These are phyloP conservation scores for Leptographium flavum DNA, from an alignment of 2,329 filamentous ascomycete species.

Conservation along the genomic window DNA sequence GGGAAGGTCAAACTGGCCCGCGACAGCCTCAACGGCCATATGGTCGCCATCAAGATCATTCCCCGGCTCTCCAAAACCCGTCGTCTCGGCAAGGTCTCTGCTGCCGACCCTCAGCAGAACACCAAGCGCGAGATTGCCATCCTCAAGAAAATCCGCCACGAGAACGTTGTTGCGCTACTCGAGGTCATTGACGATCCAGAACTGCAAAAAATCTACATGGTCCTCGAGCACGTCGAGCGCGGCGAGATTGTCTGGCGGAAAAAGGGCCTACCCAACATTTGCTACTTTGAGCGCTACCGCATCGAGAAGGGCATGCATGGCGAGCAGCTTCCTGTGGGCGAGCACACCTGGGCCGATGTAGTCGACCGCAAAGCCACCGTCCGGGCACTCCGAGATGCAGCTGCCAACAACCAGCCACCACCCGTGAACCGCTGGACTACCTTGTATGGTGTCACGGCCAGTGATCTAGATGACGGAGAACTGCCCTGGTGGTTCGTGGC, in stretches of 20 bases:
- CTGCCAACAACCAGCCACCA: conserved; percentile 32
- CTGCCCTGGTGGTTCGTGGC: conserved; percentile 20
- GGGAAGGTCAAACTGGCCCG: conserved; percentile 94
- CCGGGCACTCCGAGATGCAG: conserved; percentile 38
- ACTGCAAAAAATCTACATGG: conserved; percentile 95
- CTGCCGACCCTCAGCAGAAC: conserved; percentile 54
- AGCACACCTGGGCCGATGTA: conserved; percentile 45
- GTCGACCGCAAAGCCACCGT: conserved; percentile 43
- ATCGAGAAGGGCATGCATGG: conserved; percentile 58
- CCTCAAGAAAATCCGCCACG: conserved; percentile 91
- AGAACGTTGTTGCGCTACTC: conserved; percentile 88
- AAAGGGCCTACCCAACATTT: conserved; percentile 72
- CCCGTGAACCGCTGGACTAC: conserved; percentile 67
- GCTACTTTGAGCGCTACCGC: conserved; percentile 65
- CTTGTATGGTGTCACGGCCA: conserved; percentile 55
- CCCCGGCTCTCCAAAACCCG: conserved; percentile 88
- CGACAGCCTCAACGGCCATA: conserved; percentile 58
- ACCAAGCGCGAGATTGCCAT: conserved; percentile 96
- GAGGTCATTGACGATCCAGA: conserved; percentile 97
- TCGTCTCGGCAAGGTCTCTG: conserved; percentile 70
- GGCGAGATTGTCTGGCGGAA: conserved; percentile 92
- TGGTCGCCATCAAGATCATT: conserved; percentile 97
- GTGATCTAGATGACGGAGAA: conserved; percentile 29
- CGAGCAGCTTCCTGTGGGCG: conserved; percentile 41
- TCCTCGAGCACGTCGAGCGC: conserved; percentile 85